Percentiles rank a stretch among this genome's conserved stretches.
phyloP scores from a whole-genome alignment of 192 early-diverging fungal species.

The Bifiguratus adelaidae region DNA sequence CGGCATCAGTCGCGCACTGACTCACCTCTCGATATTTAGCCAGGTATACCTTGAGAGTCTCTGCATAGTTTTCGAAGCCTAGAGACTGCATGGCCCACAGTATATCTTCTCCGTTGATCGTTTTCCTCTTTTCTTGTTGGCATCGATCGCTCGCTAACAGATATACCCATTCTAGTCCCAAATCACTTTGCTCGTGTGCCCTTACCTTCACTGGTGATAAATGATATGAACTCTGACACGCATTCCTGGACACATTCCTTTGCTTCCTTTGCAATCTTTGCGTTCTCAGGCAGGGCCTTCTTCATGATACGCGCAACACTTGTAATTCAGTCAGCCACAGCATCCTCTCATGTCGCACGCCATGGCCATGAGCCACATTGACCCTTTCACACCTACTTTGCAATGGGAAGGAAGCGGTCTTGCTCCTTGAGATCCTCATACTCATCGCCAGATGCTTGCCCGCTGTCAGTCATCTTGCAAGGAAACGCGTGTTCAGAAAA shows the following conservation, averaged over 20 bases:
- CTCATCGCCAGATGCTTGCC: constrained; percentile 46
- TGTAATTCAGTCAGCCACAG: no score
- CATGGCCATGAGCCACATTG: no score
- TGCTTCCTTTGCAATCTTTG: constrained; percentile 97
- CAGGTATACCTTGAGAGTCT: constrained; percentile 82
- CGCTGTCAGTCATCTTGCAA: constrained; percentile 24
- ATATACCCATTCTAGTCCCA: background rate
- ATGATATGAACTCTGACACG: constrained; percentile 97
- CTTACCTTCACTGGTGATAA: constrained; percentile 84
- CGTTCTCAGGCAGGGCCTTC: constrained; percentile 88
- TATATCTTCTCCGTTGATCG: constrained; percentile 97
- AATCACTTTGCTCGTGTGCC: background rate
- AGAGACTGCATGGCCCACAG: constrained; percentile 96
- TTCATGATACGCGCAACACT: constrained; percentile 96
- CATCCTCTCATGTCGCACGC: no score
- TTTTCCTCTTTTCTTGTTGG: constrained; percentile 91
- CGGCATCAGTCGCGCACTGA: background rate
- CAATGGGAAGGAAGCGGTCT: constrained; percentile 93
- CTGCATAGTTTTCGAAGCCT: constrained; percentile 95
- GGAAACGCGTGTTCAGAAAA: no score
- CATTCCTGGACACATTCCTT: constrained; percentile 96
- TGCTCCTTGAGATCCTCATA: constrained; percentile 82
- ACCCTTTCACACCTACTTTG: constrained; percentile 52
- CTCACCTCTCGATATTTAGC: constrained; percentile 82
- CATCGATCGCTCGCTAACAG: constrained; percentile 78